Evolutionary conservation across 345 rosid species (phyloP), one percentile per base, ranked within the genome.

Genomic region (Eucalyptus globulus): DNA sequence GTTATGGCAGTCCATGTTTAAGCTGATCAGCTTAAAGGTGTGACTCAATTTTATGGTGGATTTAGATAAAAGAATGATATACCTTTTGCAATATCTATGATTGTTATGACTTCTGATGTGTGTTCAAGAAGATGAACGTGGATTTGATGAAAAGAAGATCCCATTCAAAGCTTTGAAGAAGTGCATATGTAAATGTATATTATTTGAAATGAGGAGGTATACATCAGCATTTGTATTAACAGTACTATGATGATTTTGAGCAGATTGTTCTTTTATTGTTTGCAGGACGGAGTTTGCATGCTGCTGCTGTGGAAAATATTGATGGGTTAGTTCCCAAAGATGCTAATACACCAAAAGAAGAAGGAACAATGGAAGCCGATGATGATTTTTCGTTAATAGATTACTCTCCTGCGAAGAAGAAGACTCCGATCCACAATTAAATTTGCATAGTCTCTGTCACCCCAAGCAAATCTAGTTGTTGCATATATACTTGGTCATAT

Each of bases 391-490:
- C 44, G 1, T 24, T 72, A 44, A 34, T 47, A 49, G 91, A 90
- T 54, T 90, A 90, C 56, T 65, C 76, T 53, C 91, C 91, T 22
- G 88, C 87, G 8, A 88, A 88, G 76, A 90, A 90, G 76, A 90
- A 88, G 88, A 51, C 89, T 49, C 91, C 91, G 1, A 90, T 88
- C 87, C 91, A 90, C 34, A 90, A 90, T 87, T 90, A 72, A 88
- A 69, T 6, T 80, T 16, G 14, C 47, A 14, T 24, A 37, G 14
- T 37, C 47, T 21, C 15, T 76, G 27, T 40, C 47, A 40, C 29
- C 47, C 24, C 85, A 76, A 40, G 85, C 29, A 76, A 76, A 76
- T 76, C 85, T 76, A 11, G 85, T 40, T 40, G 47, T 43, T 40
- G 47, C 27, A 40, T 40, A 76, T 40, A 47, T 40, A 22, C 29